A percentile compares a stretch with the other conserved stretches of the same genome.
Evolutionary conservation across 257 asterid genomes (phyloP).

Genomic region (Sherardia arvensis): DNA sequence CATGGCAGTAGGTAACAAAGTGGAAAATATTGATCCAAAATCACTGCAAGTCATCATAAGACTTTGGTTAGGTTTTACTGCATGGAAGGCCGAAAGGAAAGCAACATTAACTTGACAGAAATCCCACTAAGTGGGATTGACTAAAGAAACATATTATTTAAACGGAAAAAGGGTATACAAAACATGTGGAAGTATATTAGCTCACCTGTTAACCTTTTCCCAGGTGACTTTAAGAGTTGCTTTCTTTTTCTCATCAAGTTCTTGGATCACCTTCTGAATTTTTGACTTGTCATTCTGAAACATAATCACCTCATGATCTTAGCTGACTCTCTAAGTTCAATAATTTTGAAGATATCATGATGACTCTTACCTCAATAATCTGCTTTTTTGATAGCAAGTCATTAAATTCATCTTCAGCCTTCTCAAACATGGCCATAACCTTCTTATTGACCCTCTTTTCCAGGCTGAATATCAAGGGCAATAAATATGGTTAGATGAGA

Average conservation of each 20-base stretch:
- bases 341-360: constrained; percentile 8
- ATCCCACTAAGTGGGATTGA: not conserved
- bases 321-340: not conserved
- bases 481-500: constrained; percentile 9
- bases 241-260: constrained; percentile 97
- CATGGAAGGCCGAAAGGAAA: not conserved
- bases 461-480: constrained; percentile 38
- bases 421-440: constrained; percentile 98
- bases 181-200: not conserved
- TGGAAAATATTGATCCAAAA: constrained; percentile 95
- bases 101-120: not conserved
- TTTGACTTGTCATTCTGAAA: constrained; percentile 88
- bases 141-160: not conserved
- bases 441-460: constrained; percentile 98
- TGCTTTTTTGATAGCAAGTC: constrained; percentile 88
- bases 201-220: constrained; percentile 89
- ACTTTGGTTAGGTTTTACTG: not conserved
- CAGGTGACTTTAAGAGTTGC: constrained; percentile 91
- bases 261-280: constrained; percentile 89
- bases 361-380: constrained; percentile 71
- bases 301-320: constrained; percentile 18
- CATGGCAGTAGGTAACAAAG: constrained; percentile 91
- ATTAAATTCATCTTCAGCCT: constrained; percentile 95
- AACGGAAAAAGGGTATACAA: not conserved
- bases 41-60: constrained; percentile 42